Conservation (phyloP, 371 early-diverging fungal genomes). For the Parasitella parasitica region DNA sequence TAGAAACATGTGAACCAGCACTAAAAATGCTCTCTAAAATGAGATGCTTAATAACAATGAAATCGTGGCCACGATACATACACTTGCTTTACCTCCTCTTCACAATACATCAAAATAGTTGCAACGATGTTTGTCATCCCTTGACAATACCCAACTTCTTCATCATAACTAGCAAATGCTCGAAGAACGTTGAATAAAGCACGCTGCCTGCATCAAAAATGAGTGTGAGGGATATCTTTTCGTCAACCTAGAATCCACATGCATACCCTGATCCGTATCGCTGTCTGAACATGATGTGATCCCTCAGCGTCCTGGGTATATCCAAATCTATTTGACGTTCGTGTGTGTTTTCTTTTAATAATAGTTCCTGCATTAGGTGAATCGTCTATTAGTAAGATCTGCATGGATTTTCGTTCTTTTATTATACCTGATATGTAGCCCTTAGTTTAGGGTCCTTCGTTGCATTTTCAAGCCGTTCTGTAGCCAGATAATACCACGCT, state of each 20-base stretch:
- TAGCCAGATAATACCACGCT: constrained; percentile 48
- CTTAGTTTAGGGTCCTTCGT: constrained; percentile 13
- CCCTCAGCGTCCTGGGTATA: constrained; percentile 61
- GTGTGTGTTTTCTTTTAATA: constrained; percentile 25
- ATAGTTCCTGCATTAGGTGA: constrained; percentile 16
- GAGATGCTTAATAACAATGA: not conserved
- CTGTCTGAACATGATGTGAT: constrained; percentile 66
- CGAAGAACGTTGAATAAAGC: constrained; percentile 82
- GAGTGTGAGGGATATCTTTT: not conserved
- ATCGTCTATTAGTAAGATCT: no score
- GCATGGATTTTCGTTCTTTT: not conserved
- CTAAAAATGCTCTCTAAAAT: constrained; percentile 33
- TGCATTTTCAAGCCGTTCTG: constrained; percentile 18
- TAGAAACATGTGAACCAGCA: constrained; percentile 56
- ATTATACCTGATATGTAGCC: constrained; percentile 22
- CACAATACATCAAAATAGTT: constrained; percentile 85
- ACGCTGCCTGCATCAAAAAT: constrained; percentile 44
- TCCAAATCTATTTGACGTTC: constrained; percentile 71
- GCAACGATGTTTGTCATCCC: constrained; percentile 93
- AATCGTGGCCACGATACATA: no score
- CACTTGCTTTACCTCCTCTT: constrained; percentile 84
- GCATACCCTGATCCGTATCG: constrained; percentile 67
- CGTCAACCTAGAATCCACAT: not conserved
- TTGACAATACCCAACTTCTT: constrained; percentile 93
- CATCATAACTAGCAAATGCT: constrained; percentile 85